Evolutionary conservation across 176 grass and related monocot genomes (phyloP).

Genomic region (Phyllostachys edulis): DNA sequence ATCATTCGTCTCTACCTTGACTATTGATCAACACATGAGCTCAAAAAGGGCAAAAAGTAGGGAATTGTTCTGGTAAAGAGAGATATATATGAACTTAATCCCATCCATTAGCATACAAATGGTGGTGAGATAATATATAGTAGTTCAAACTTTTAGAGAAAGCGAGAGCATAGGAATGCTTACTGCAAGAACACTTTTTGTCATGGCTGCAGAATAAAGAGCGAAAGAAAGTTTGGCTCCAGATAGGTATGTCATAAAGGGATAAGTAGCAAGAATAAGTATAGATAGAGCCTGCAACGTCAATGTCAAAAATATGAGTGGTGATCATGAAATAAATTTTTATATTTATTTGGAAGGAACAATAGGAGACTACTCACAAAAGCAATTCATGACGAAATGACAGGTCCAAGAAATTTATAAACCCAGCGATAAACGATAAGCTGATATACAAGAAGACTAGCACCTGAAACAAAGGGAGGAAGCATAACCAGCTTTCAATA

Average conservation of each 20-base stretch:
- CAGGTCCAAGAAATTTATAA: constrained; percentile 45
- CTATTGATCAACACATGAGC: neutral
- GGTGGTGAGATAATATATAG: neutral
- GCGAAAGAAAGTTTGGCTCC: constrained; percentile 37
- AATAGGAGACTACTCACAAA: constrained; percentile 37
- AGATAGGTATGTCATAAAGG: constrained; percentile 61
- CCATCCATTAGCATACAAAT: neutral
- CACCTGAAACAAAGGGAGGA: constrained; percentile 36
- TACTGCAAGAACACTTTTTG: constrained; percentile 51
- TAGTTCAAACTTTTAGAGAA: neutral
- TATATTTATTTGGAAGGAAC: neutral
- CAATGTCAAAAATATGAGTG: neutral
- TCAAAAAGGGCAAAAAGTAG: neutral
- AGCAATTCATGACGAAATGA: constrained; percentile 44
- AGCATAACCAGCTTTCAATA: neutral
- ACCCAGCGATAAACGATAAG: constrained; percentile 52
- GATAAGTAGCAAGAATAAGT: constrained; percentile 48
- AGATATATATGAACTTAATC: neutral
- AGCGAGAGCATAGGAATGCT: constrained; percentile 4
- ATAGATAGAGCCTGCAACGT: constrained; percentile 49
- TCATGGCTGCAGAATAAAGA: constrained; percentile 50
- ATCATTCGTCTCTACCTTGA: neutral
- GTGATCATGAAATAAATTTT: neutral
- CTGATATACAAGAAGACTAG: constrained; percentile 63
- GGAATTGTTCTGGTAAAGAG: neutral